Conservation (phyloP, 129 eudicot genomes). For the Helianthus annuus region DNA sequence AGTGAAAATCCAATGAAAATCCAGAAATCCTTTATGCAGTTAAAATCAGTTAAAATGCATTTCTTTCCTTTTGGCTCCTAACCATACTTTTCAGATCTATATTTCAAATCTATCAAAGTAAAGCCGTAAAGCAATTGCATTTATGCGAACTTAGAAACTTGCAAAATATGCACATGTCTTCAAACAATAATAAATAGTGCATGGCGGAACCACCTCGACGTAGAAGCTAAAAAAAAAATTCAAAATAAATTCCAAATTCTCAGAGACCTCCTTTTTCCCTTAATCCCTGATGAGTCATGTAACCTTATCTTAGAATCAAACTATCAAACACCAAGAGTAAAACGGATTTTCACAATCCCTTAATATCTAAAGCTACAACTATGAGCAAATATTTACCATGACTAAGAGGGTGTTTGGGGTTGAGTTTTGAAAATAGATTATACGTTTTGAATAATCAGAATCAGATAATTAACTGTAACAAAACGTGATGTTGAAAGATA, state of each 20-base stretch:
- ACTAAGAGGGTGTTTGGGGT: too few relatives aligned
- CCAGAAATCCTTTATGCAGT: conserved; percentile 4
- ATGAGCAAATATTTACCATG: conserved; percentile 21
- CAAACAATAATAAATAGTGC: background rate
- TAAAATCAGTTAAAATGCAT: conserved; percentile 4
- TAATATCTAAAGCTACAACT: background rate
- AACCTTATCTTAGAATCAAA: background rate
- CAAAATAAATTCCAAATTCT: background rate
- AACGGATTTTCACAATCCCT: background rate
- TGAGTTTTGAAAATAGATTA: too few relatives aligned
- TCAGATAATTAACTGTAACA: too few relatives aligned
- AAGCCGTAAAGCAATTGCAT: background rate
- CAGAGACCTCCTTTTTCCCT: background rate
- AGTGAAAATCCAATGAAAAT: background rate
- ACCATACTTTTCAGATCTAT: background rate
- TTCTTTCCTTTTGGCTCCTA: conserved; percentile 16
- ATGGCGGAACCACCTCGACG: background rate
- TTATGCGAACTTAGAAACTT: conserved; percentile 11
- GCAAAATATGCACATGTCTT: background rate
- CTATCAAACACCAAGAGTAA: background rate
- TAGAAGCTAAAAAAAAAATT: conserved; percentile 3
- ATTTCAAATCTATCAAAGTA: background rate
- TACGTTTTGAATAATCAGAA: too few relatives aligned
- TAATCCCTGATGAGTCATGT: background rate
- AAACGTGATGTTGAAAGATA: too few relatives aligned